These are phyloP conservation scores for Leucocoprinus birnbaumii DNA, from an alignment of 768 basidiomycete genomes.

Conservation along the genomic window DNA sequence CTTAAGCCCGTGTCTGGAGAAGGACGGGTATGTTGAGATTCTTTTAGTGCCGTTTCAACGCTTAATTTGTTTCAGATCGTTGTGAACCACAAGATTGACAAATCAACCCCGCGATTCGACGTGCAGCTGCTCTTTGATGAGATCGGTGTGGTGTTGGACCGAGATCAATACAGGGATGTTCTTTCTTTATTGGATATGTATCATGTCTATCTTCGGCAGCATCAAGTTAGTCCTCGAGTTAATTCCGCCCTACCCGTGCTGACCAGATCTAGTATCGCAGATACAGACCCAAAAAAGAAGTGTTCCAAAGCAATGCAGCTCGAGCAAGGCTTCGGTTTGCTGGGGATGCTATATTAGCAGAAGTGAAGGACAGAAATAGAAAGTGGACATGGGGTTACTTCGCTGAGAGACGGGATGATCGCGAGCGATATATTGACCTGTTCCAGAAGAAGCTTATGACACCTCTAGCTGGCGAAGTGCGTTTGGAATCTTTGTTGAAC, in stretches of 20 bases:
- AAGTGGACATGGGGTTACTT: slow-evolving; percentile 95
- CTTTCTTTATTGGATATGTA: slow-evolving; percentile 96
- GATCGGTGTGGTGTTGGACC: slow-evolving; percentile 88
- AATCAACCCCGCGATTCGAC: slow-evolving; percentile 80
- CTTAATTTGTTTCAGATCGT: slow-evolving; percentile 48
- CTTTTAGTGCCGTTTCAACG: slow-evolving; percentile 8
- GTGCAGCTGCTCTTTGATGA: slow-evolving; percentile 88
- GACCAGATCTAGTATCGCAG: slow-evolving; percentile 66
- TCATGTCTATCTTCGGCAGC: slow-evolving; percentile 87
- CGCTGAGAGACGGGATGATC: slow-evolving; percentile 81
- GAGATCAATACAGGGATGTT: slow-evolving; percentile 90
- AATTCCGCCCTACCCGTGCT: slow-evolving; percentile 6
- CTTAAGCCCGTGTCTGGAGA: slow-evolving; percentile 95
- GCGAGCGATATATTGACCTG: slow-evolving; percentile 78
- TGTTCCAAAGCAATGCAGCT: slow-evolving; percentile 56
- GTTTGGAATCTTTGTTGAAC: slow-evolving; percentile 20
- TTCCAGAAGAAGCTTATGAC: slow-evolving; percentile 74
- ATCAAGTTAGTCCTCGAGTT: slow-evolving; percentile 49
- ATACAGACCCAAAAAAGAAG: slow-evolving; percentile 66
- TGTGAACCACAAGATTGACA: slow-evolving; percentile 77
- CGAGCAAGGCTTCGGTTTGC: slow-evolving; percentile 78
- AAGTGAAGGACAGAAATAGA: slow-evolving; percentile 76
- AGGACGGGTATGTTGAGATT: slow-evolving; percentile 58
- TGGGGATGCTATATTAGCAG: slow-evolving; percentile 71
- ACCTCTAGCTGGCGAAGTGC: slow-evolving; percentile 51